Percentiles rank a stretch among this genome's conserved stretches.
These are phyloP conservation scores for Pseudogymnoascus pannorum DNA, from an alignment of 2,329 filamentous ascomycete genomes.

Conservation along the genomic window DNA sequence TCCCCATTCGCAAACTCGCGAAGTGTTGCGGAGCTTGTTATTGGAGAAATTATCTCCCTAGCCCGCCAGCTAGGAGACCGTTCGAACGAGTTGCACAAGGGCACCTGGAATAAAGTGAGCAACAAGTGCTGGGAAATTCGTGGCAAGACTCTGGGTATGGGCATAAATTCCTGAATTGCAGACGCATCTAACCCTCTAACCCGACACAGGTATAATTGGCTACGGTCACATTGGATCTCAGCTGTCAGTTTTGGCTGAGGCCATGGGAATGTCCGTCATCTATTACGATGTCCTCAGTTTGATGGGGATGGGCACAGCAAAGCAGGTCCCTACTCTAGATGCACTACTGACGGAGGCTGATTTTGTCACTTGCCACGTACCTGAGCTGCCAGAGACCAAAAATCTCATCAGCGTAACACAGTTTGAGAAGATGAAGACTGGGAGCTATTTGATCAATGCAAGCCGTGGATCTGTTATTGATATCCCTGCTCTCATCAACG, in stretches of 20 bases:
- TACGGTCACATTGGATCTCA: slow-evolving; percentile 98
- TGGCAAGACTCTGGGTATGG: slow-evolving; percentile 82
- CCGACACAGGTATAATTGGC: slow-evolving; percentile 66
- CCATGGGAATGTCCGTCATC: slow-evolving; percentile 97
- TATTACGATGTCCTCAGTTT: slow-evolving; percentile 94
- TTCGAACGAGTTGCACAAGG: slow-evolving; percentile 86
- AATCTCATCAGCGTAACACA: slow-evolving; percentile 80
- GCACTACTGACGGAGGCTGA: slow-evolving; percentile 72
- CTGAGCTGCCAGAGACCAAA: slow-evolving; percentile 85
- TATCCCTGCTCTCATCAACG: slow-evolving; percentile 83
- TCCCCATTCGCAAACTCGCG: slow-evolving; percentile 97
- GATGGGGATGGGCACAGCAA: slow-evolving; percentile 86
- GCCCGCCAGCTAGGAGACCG: slow-evolving; percentile 90
- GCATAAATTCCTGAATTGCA: slow-evolving; percentile 6
- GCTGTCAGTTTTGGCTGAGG: slow-evolving; percentile 87
- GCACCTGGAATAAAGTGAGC: slow-evolving; percentile 97
- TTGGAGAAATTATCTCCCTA: slow-evolving; percentile 84
- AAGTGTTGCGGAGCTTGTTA: slow-evolving; percentile 92
- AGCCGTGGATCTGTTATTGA: slow-evolving; percentile 90
- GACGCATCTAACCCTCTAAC: slow-evolving; percentile 16
- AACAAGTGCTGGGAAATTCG: slow-evolving; percentile 95
- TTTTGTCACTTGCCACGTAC: slow-evolving; percentile 92
- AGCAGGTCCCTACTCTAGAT: slow-evolving; percentile 72
- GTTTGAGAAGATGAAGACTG: slow-evolving; percentile 83
- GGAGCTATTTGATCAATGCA: slow-evolving; percentile 92